Conservation (phyloP, 2,329 filamentous ascomycete genomes). For the Emergomyces pasteurianus region DNA sequence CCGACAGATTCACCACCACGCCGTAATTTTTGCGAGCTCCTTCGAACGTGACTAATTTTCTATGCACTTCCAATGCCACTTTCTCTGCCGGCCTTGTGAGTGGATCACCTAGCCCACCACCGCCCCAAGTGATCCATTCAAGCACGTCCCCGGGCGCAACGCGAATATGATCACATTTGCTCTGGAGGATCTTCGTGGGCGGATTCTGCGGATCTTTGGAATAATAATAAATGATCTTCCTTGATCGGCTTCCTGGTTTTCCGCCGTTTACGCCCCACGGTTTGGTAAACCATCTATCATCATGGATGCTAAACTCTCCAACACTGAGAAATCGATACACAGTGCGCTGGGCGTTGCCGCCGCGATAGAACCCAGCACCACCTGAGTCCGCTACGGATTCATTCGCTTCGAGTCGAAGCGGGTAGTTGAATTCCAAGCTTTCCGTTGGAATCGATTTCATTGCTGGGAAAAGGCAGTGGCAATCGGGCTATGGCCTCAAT, state of each 20-base stretch:
- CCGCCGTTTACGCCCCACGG: conserved; percentile 40
- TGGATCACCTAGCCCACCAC: conserved; percentile 38
- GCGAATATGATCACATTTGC: conserved; percentile 38
- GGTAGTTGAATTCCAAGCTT: conserved; percentile 38
- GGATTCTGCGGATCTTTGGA: conserved; percentile 24
- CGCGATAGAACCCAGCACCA: conserved; percentile 36
- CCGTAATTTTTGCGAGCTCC: conserved; percentile 36
- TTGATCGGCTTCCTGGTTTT: conserved; percentile 32
- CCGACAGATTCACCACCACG: conserved; percentile 28
- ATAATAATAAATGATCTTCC: conserved; percentile 33
- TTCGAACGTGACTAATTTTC: conserved; percentile 32
- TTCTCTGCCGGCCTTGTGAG: conserved; percentile 32
- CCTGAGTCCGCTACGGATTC: conserved; percentile 38
- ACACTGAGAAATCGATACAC: conserved; percentile 36
- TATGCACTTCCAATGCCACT: conserved; percentile 37
- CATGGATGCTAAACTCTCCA: conserved; percentile 38
- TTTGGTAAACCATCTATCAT: conserved; percentile 40
- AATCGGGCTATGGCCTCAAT: conserved; percentile 20
- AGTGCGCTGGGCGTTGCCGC: conserved; percentile 39
- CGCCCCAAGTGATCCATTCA: conserved; percentile 41
- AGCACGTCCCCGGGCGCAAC: conserved; percentile 37
- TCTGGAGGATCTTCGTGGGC: conserved; percentile 26
- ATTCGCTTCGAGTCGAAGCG: conserved; percentile 38
- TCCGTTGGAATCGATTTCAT: conserved; percentile 42
- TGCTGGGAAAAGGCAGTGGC: conserved; percentile 40